Evolutionary conservation across 2,329 filamentous ascomycete genomes (phyloP).

Genomic region (Sarocladium strictum): DNA sequence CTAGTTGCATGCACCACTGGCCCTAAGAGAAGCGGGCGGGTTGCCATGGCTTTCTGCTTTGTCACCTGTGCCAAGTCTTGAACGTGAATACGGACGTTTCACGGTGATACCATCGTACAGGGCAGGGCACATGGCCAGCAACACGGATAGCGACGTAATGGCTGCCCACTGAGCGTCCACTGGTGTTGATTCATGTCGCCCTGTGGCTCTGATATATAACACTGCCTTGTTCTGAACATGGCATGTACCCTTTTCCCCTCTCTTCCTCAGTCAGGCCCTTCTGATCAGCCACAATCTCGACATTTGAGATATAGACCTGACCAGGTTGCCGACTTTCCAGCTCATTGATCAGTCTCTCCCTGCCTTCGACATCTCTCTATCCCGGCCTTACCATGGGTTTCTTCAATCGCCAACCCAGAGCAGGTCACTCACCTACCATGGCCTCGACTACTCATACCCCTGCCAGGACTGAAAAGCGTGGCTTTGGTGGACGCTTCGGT

Average conservation of each 20-base stretch:
- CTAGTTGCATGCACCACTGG: background rate
- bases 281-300: background rate
- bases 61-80: slow-evolving; percentile 2
- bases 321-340: no score
- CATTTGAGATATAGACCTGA: no score
- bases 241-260: background rate
- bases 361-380: background rate
- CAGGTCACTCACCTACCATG: background rate
- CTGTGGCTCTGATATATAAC: background rate
- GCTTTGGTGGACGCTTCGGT: background rate
- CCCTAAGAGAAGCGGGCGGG: background rate
- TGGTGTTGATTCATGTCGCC: background rate
- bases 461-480: background rate
- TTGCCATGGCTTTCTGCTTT: background rate
- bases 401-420: slow-evolving; percentile 8
- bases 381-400: slow-evolving; percentile 6
- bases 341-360: no score
- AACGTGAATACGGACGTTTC: background rate
- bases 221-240: background rate
- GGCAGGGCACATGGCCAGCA: background rate
- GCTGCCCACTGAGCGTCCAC: no score
- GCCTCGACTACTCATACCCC: background rate
- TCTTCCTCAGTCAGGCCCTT: background rate
- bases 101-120: slow-evolving; percentile 4
- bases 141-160: slow-evolving; percentile 2